phyloP scores from a whole-genome alignment of 768 basidiomycete species.

The Lactarius pseudohatsudake region DNA sequence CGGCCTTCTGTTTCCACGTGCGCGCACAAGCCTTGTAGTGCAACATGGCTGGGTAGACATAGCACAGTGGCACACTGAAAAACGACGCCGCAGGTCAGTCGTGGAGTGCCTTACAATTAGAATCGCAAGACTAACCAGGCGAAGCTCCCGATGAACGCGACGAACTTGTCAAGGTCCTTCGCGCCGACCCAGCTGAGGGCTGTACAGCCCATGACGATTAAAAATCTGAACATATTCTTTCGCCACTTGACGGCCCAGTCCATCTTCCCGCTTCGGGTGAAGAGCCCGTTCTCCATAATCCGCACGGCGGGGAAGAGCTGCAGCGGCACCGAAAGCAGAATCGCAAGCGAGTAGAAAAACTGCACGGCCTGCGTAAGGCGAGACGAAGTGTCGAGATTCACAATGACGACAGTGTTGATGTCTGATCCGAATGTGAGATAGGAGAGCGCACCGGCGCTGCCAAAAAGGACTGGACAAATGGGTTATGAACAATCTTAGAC shows the following conservation, averaged over 20 bases:
- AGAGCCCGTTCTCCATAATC: conserved; percentile 95
- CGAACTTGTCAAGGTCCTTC: conserved; percentile 92
- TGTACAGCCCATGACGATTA: conserved; percentile 77
- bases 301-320: conserved; percentile 98
- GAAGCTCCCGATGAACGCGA: conserved; percentile 88
- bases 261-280: conserved; percentile 82
- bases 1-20: conserved; percentile 61
- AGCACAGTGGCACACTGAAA: conserved; percentile 84
- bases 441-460: conserved; percentile 81
- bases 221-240: conserved; percentile 88
- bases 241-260: conserved; percentile 87
- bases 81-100: not conserved
- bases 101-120: not conserved
- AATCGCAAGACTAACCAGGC: conserved; percentile 66
- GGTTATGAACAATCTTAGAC: conserved; percentile 1
- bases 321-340: conserved; percentile 86
- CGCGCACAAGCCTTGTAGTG: conserved; percentile 85
- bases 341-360: conserved; percentile 89
- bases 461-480: conserved; percentile 64
- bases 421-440: conserved; percentile 87
- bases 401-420: conserved; percentile 90
- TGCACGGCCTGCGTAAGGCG: conserved; percentile 90
- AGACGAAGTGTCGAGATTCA: conserved; percentile 83
- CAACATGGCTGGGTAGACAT: conserved; percentile 90
- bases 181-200: conserved; percentile 80